Evolutionary conservation across 1,139 yeast genomes (phyloP).

Genomic region (Hansenula sp.): DNA sequence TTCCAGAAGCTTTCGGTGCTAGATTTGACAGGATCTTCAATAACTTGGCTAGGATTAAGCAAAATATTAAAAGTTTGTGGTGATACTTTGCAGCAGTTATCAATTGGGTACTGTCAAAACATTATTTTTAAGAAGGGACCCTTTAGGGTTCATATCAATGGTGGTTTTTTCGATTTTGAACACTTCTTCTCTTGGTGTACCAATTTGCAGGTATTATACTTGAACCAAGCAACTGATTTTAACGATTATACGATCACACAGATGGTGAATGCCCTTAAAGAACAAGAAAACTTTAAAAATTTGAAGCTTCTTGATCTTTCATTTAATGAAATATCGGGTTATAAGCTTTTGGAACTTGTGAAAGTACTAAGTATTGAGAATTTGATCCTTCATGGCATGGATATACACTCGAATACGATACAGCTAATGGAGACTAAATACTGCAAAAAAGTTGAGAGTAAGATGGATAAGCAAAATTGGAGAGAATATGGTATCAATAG

Average conservation of each 20-base stretch:
- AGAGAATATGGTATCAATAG: constrained; percentile 19
- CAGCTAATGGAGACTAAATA: constrained; percentile 12
- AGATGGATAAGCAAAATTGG: constrained; percentile 16
- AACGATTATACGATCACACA: constrained; percentile 16
- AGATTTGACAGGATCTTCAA: constrained; percentile 20
- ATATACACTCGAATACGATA: constrained; percentile 14
- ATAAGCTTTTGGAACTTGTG: constrained; percentile 16
- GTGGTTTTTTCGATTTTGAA: constrained; percentile 15
- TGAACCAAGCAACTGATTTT: constrained; percentile 21
- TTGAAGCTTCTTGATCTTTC: constrained; percentile 18
- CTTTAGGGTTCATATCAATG: constrained; percentile 6
- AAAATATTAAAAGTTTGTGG: constrained; percentile 15
- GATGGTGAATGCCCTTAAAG: constrained; percentile 8
- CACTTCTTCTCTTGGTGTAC: constrained; percentile 14
- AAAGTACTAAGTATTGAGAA: constrained; percentile 9
- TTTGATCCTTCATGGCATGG: constrained; percentile 18
- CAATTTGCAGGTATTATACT: constrained; percentile 10
- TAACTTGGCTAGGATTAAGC: constrained; percentile 16
- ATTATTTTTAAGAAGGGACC: constrained; percentile 15
- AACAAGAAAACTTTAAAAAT: not conserved
- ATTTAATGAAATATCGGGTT: constrained; percentile 19
- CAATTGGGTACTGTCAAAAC: constrained; percentile 19
- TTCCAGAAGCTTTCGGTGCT: constrained; percentile 11
- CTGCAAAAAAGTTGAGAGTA: constrained; percentile 16
- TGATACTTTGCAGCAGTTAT: constrained; percentile 9